phyloP scores from a whole-genome alignment of 2,329 filamentous ascomycete species.

The Fusarium ramigenum region DNA sequence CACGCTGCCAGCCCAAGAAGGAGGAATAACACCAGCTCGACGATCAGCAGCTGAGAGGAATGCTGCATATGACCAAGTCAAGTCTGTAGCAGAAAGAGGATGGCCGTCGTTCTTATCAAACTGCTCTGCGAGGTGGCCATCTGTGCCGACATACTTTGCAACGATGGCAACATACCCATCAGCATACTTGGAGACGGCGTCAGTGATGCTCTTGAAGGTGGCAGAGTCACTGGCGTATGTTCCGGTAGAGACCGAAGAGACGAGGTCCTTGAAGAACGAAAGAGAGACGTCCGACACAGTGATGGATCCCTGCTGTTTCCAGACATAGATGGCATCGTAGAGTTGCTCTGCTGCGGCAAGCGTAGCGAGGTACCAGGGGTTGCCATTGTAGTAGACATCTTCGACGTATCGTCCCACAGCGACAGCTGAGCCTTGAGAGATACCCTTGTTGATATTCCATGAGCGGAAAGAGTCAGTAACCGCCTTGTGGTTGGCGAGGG shows the following conservation, averaged over 20 bases:
- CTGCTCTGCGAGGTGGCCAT: slow-evolving; percentile 75
- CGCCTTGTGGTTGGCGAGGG: slow-evolving; percentile 79
- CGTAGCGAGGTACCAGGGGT: slow-evolving; percentile 84
- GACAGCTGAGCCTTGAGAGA: slow-evolving; percentile 66
- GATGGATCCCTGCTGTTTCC: slow-evolving; percentile 71
- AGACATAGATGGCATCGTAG: slow-evolving; percentile 79
- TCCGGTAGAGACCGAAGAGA: slow-evolving; percentile 65
- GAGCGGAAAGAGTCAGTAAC: slow-evolving; percentile 80
- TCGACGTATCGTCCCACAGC: slow-evolving; percentile 75
- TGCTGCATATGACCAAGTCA: slow-evolving; percentile 79
- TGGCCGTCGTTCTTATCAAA: slow-evolving; percentile 63
- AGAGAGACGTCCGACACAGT: slow-evolving; percentile 72
- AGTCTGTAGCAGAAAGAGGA: slow-evolving; percentile 70
- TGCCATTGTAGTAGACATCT: slow-evolving; percentile 79
- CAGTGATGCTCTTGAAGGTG: slow-evolving; percentile 64
- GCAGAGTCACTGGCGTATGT: slow-evolving; percentile 63
- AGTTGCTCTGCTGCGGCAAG: slow-evolving; percentile 82
- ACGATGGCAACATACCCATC: slow-evolving; percentile 71
- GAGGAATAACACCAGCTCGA: slow-evolving; percentile 63
- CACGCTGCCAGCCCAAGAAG: slow-evolving; percentile 62
- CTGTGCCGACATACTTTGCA: slow-evolving; percentile 66
- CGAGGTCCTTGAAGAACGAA: slow-evolving; percentile 75
- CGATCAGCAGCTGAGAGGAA: slow-evolving; percentile 71
- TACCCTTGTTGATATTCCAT: slow-evolving; percentile 75
- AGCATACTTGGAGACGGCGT: slow-evolving; percentile 66